phyloP scores from a whole-genome alignment of 306 rosid species.

The Phaseolus lunatus region DNA sequence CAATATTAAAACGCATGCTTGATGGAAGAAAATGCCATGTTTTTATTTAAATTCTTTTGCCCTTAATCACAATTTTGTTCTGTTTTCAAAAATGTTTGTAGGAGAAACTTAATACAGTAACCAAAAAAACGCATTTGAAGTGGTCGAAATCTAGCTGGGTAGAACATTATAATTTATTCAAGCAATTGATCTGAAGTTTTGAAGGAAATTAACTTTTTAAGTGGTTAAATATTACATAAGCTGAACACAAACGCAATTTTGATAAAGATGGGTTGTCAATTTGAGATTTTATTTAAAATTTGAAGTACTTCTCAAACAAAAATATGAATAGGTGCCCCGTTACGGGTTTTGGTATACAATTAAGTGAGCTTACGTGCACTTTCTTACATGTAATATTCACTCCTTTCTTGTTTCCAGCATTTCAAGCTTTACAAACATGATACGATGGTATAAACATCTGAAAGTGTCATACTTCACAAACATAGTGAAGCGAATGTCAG shows the following conservation, averaged over 20 bases:
- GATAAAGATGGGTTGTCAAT: not conserved
- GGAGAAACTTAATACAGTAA: not conserved
- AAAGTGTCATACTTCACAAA: not conserved
- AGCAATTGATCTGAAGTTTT: not conserved
- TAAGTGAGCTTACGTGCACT: not conserved
- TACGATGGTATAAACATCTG: not conserved
- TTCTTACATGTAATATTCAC: not conserved
- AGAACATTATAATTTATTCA: not conserved
- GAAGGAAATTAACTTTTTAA: not conserved
- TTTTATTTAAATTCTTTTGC: not conserved
- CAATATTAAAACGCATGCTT: not conserved
- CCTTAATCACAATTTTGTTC: not conserved
- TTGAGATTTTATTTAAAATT: not conserved
- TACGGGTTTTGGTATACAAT: not conserved
- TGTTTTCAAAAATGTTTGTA: not conserved
- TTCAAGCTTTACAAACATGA: too few species aligned
- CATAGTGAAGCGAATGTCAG: too few species aligned
- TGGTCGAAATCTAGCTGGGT: not conserved
- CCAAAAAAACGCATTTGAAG: not conserved
- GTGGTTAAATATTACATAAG: not conserved
- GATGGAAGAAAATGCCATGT: not conserved
- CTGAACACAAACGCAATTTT: not conserved
- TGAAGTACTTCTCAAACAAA: not conserved
- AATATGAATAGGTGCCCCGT: not conserved
- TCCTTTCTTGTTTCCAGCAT: too few species aligned